Percentiles rank a stretch among this genome's conserved stretches.
These are phyloP conservation scores for Apophysomyces elegans DNA, from an alignment of 371 early-diverging fungal species.

Conservation along the genomic window DNA sequence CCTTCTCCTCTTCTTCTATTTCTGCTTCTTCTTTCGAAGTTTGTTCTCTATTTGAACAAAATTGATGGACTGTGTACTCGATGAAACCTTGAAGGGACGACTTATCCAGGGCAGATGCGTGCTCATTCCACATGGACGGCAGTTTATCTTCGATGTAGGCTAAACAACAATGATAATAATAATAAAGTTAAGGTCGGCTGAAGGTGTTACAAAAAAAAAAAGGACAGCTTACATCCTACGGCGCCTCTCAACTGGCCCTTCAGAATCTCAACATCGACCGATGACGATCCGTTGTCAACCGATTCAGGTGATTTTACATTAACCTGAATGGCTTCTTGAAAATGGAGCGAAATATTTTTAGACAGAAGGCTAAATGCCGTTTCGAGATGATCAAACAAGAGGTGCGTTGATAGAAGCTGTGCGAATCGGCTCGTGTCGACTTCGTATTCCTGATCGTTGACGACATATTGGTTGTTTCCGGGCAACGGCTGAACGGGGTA, in stretches of 20 bases:
- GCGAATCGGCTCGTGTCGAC: constrained; percentile 36
- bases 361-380: constrained; percentile 31
- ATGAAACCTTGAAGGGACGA: constrained; percentile 27
- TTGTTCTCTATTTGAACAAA: neutral
- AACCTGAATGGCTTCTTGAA: constrained; percentile 38
- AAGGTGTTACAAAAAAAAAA: neutral
- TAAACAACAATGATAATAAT: constrained; percentile 10
- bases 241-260: constrained; percentile 45
- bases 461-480: neutral
- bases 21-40: neutral
- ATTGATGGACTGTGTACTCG: constrained; percentile 8
- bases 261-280: constrained; percentile 38
- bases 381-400: constrained; percentile 42
- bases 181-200: neutral
- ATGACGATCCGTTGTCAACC: constrained; percentile 10
- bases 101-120: constrained; percentile 29
- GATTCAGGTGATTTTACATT: constrained; percentile 14
- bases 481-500: constrained; percentile 8
- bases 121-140: constrained; percentile 38
- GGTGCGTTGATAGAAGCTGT: constrained; percentile 31
- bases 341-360: constrained; percentile 32
- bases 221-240: constrained; percentile 35
- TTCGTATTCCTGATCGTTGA: constrained; percentile 8
- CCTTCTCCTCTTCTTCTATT: neutral
- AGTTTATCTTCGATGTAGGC: constrained; percentile 45